Base-by-base conservation (phyloP, 257 asterid genomes). In the Catharanthus roseus region DNA sequence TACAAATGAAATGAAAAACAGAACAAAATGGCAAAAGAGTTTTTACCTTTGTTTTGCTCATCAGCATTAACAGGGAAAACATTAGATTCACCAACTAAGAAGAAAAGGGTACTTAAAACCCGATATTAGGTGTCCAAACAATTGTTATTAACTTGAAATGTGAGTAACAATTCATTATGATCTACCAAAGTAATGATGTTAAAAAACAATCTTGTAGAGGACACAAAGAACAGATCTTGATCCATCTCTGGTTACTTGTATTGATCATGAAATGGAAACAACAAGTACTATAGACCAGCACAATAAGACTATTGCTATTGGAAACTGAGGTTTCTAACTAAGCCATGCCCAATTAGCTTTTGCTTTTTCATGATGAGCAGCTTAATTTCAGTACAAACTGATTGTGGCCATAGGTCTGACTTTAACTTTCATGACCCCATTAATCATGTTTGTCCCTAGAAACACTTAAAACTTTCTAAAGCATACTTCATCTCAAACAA, bases 291-390 rank as follows among this genome's bases (percentile, higher is more conserved):
- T 7, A 23, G 53, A 65, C 38, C 26, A 66, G 70, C 36, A 66
- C 57, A 24, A 28, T 10, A 66, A 28, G 11, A 11, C 41, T 26
- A 38, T 26, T 26, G n/a, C 54, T 36, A 29, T 66, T 26, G 8
- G 41, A 7, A 44, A 28, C 39, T 66, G 15, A 24, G 51, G 13
- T 12, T 58, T 56, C 63, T 26, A 56, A 10, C 19, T 24, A 24
- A 24, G 63, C 63, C 31, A 23, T 56, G 24, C 36, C 8, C 11
- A 23, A 38, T 24, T 31, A 15, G 45, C 28, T 65, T 65, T 41
- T 65, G 54, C 38, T 49, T 23, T 44, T 44, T 44, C 57, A n/a
- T n/a, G n/a, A 66, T 26, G 45, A 66, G 70, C 69, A 64, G 38
- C 38, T 10, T 5, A 23, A 5, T 66, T 66, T 41, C 39, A 45